These are phyloP conservation scores for Phytopythium vexans DNA, from an alignment of 352 stramenopile genomes.

Conservation along the genomic window DNA sequence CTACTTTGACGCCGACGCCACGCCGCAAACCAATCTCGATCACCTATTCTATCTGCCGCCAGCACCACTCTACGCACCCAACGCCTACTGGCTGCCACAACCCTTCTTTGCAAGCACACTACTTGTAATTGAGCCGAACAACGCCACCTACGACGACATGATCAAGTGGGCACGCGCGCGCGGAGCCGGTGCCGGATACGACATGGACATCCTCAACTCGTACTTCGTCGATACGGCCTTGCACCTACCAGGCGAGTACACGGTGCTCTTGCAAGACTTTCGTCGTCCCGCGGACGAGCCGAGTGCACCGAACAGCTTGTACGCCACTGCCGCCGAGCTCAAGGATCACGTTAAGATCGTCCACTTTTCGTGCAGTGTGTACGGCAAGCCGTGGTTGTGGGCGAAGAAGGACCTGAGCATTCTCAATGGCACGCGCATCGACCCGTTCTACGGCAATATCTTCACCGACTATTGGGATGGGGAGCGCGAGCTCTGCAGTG, in stretches of 20 bases:
- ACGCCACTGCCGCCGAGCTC: slow-evolving; percentile 4
- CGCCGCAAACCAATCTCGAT: slow-evolving; percentile 27
- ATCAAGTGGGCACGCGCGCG: slow-evolving; percentile 14
- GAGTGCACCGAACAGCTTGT: slow-evolving; percentile 5
- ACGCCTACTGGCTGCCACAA: slow-evolving; percentile 23
- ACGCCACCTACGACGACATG: slow-evolving; percentile 11
- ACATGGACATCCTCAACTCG: slow-evolving; percentile 28
- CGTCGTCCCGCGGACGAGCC: slow-evolving; percentile 8
- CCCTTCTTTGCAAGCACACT: slow-evolving; percentile 25
- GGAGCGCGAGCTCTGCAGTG: slow-evolving; percentile 13
- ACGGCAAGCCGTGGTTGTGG: slow-evolving; percentile 6
- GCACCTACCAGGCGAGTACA: slow-evolving; percentile 17
- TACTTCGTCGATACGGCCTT: slow-evolving; percentile 15
- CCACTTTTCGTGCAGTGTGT: slow-evolving; percentile 5
- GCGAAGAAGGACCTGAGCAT: neutral
- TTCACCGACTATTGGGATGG: slow-evolving; percentile 20
- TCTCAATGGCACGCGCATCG: neutral
- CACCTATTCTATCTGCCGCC: slow-evolving; percentile 10
- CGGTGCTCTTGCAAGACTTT: slow-evolving; percentile 25
- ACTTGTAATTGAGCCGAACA: slow-evolving; percentile 22
- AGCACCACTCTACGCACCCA: slow-evolving; percentile 19
- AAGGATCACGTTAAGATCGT: slow-evolving; percentile 5
- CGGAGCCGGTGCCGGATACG: slow-evolving; percentile 8
- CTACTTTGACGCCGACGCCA: slow-evolving; percentile 26
- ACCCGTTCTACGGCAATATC: slow-evolving; percentile 9